Evolutionary conservation across 192 early-diverging fungal species (phyloP), one percentile per base, ranked within the genome.

Genomic region (Backusella morwellensis): DNA sequence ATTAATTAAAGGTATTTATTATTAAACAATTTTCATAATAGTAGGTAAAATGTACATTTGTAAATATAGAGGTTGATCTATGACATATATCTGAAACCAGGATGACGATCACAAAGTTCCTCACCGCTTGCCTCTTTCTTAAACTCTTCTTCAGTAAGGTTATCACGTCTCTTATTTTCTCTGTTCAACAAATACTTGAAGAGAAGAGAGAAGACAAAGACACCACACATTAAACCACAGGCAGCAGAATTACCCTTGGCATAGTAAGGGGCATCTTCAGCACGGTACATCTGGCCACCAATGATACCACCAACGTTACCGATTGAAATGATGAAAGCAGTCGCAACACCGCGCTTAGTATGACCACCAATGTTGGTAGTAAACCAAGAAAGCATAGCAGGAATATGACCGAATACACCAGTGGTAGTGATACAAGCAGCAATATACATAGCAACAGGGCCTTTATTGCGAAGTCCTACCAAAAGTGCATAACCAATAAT

Each of bases 261-360:
- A 69, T 89, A 93, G 44, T 85, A 76, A 21, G 87, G 87, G 0
- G 84, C 89, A 34, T 92, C 92, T 3, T 83, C 75, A 21, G 82
- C 71, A 70, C 91, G 88, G 83, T 93, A 95, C 6, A 95, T 90
- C 66, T 93, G 92, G 1, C 91, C 90, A 56, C 88, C 91, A 35
- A 95, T 87, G 15, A 89, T 88, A 36, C 92, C 93, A 81, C 92
- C 91, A 74, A 91, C 83, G 78, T 95, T 93, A 40, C 90, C 92
- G 74, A 90, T 87, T 2, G 86, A 86, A 70, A 92, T 90, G 50
- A 91, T 84, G 68, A 91, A 84, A 63, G 92, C 93, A 11, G 87
- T 83, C 12, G 90, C 90, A 73, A 90, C 83, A 78, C 76, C 92
- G 23, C 91, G 84, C 82, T 95, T 95, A 12, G 89, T 93, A 66